Evolutionary conservation across 345 rosid species (phyloP).

Genomic region (Stellera chamaejasme): DNA sequence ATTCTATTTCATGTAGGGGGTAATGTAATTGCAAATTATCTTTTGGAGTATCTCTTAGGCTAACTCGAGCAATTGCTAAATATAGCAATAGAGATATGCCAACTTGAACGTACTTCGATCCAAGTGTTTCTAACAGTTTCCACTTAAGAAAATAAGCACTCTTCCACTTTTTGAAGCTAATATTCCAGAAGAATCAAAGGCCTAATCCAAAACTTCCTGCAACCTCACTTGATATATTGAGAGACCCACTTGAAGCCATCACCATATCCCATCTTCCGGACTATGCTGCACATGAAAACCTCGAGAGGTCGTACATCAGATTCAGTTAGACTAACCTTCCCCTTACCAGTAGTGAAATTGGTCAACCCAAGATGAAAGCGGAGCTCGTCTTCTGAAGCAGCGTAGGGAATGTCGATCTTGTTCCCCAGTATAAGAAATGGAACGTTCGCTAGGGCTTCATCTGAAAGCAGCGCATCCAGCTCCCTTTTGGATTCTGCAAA

Average conservation of each 20-base stretch:
- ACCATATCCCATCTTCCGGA: constrained; percentile 81
- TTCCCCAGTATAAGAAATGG: constrained; percentile 70
- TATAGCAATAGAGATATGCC: neutral
- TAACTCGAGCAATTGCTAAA: too few relatives aligned
- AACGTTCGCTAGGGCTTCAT: constrained; percentile 48
- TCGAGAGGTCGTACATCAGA: constrained; percentile 55
- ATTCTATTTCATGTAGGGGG: too few relatives aligned
- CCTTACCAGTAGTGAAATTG: constrained; percentile 74
- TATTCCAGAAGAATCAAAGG: neutral
- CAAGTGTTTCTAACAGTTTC: neutral
- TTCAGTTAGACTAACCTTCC: constrained; percentile 38
- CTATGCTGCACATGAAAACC: constrained; percentile 82
- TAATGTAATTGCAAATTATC: too few relatives aligned
- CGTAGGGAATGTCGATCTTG: constrained; percentile 74
- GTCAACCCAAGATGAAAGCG: constrained; percentile 55
- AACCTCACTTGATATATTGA: constrained; percentile 50
- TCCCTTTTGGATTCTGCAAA: constrained; percentile 64
- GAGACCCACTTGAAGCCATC: constrained; percentile 78
- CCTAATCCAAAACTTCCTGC: neutral
- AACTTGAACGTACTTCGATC: neutral
- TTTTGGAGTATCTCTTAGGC: too few relatives aligned
- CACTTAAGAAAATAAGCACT: neutral
- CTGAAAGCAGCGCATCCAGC: constrained; percentile 61
- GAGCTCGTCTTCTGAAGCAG: constrained; percentile 69
- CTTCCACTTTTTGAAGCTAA: neutral